Base-by-base conservation (phyloP, 768 basidiomycete species). In the Candolleomyces eurysporus region DNA sequence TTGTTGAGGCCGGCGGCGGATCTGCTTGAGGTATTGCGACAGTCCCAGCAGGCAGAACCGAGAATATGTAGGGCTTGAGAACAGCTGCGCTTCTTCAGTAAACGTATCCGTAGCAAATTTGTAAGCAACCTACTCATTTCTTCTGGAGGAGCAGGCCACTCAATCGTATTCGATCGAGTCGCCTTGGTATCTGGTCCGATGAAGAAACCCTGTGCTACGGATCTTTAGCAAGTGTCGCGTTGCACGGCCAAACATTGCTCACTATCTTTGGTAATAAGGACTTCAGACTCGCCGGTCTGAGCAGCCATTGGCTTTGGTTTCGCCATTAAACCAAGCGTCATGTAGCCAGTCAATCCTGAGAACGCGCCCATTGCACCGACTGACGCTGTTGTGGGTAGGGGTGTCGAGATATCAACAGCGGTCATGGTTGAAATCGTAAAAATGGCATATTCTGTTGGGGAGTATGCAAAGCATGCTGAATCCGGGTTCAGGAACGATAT, bases 121-220 rank as follows among this genome's bases (percentile, higher is more conserved):
- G 22, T 4, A 26, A 26, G 31, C 1, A 19, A 60, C 66, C 21
- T 64, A 89, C 92, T 80, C 30, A 89, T 79, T 63, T 96, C 94
- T 67, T 96, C 93, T 22, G 92, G 92, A 51, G 88, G 81, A n/a
- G 83, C 81, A 1, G 88, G 84, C 90, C 92, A 95, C 62, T 84
- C 83, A 16, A 96, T 82, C 17, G 77, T 76, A 9, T 73, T 66
- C 2, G 75, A 65, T 42, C 83, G 77, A 0, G 83, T 80, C 8
- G 78, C 71, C 64, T 82, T 87, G 0, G 83, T 88, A 63, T 89
- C 84, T 6, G 75, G 62, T 11, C 84, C 85, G 61, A 95, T 72
- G 59, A 91, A 82, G 21, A 88, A 70, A 1, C 89, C 92, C 58
- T 88, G 82, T 63, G 85, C 93, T 94, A 63, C 6, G 48, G 30